These are phyloP conservation scores for Strombidium stylifer DNA, from an alignment of 73 alveolate species.

Conservation along the genomic window DNA sequence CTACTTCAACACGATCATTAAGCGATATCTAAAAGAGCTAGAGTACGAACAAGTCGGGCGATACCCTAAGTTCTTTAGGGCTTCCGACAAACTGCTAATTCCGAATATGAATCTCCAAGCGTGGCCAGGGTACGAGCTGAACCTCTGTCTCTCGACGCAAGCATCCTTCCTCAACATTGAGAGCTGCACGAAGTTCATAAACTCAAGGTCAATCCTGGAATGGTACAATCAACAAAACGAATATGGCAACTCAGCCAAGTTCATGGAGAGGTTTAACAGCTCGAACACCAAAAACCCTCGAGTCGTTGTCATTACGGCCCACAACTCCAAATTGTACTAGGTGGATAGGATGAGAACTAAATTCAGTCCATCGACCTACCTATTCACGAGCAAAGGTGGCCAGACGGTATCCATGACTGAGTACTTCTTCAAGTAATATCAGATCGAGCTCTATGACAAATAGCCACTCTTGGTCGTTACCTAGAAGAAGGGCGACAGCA, in stretches of 20 bases:
- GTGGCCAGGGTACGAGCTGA: conserved; percentile 36
- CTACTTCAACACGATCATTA: background rate
- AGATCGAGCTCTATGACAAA: background rate
- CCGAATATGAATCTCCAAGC: background rate
- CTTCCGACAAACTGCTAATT: background rate
- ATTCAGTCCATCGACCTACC: no score
- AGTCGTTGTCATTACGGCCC: conserved; percentile 22
- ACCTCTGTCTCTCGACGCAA: background rate
- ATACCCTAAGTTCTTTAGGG: conserved; percentile 26
- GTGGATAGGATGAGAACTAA: conserved; percentile 27
- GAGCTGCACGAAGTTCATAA: conserved; percentile 24
- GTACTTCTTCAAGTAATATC: background rate
- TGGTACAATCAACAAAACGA: background rate
- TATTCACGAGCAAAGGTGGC: background rate
- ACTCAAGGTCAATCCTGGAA: background rate
- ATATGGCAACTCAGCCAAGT: no score
- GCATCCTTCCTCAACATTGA: conserved; percentile 37
- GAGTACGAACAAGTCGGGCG: conserved; percentile 34
- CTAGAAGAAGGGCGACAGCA: conserved; percentile 24
- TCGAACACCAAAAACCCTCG: background rate
- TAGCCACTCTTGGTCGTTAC: conserved; percentile 37
- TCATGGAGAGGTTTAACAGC: background rate
- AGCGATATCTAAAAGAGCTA: conserved; percentile 4
- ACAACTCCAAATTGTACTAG: conserved; percentile 25
- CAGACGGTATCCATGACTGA: background rate